Base-by-base conservation (phyloP, 2,329 filamentous ascomycete species). In the Venturia oleaginea region DNA sequence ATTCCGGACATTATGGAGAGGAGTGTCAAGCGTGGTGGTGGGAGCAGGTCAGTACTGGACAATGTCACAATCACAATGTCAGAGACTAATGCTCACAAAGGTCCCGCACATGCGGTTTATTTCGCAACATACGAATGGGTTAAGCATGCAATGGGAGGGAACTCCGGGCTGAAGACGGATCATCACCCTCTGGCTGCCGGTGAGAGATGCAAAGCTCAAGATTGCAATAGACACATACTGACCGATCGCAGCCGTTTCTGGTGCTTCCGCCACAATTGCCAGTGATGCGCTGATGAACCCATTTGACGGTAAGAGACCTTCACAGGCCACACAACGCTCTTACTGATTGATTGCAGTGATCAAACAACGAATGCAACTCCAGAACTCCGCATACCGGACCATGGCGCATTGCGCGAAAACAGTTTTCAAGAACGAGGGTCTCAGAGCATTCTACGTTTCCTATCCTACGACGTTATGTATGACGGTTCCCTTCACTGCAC, bases 231-330 rank as follows among this genome's bases (percentile, higher is more conserved):
- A 32, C 27, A 27, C 24, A 27, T 17, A 57, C 34, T 66, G 8
- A 63, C 43, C n/a, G 24, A 22, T 38, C 32, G 65, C 74, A 96
- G 94, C 91, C 67, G 88, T 91, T 67, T 96, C 92, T 74, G 94
- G 94, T 77, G 93, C 94, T 66, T 90, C 90, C 71, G 94, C 94
- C 68, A 97, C 94, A 8, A 97, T 97, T 75, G 91, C 93, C 42
- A 97, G 92, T 75, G 94, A 99, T 80, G 94, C 94, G 64, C 86
- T 99, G 69, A 99, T 99, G 94, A 99, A 97, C 74, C 94, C 94
- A 27, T 99, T 99, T 75, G 94, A 99, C 79, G 92, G 92, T 96
- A 83, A 72, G 85, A 74, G 63, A 30, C 55, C 57, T 59, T 22
- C 24, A 48, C 32, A 13, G 51, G 42, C 38, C 59, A 19, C n/a